A percentile compares a stretch with the other conserved stretches of the same genome.
Evolutionary conservation across 2,329 filamentous ascomycete genomes (phyloP).

Genomic region (Aspergillus awamori): DNA sequence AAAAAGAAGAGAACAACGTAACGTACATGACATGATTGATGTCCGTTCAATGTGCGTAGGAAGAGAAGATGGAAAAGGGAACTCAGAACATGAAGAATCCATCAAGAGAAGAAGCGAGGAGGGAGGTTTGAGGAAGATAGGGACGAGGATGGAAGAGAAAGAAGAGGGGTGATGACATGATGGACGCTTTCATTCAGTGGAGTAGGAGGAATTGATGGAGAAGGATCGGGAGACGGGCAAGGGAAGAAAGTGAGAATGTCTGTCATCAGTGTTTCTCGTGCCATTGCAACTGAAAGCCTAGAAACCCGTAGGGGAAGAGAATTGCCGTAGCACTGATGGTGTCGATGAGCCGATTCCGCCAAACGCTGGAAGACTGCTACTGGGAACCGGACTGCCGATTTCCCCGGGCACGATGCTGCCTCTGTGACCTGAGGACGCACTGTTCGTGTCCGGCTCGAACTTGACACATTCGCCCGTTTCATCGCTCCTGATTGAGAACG

Average conservation of each 20-base stretch:
- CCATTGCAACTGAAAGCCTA: slow-evolving; percentile 30
- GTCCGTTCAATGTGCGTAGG: slow-evolving; percentile 11
- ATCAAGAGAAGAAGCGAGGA: slow-evolving; percentile 15
- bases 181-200: too few species aligned
- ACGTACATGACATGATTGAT: slow-evolving; percentile 16
- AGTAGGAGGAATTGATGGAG: too few species aligned
- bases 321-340: slow-evolving; percentile 41
- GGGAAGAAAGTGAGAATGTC: slow-evolving; percentile 10
- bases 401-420: slow-evolving; percentile 60
- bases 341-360: slow-evolving; percentile 37
- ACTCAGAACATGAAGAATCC: slow-evolving; percentile 1
- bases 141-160: slow-evolving; percentile 8
- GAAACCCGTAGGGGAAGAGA: slow-evolving; percentile 41
- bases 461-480: slow-evolving; percentile 47
- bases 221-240: too few species aligned
- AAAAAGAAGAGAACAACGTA: background rate
- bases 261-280: slow-evolving; percentile 15
- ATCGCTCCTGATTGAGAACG: slow-evolving; percentile 69
- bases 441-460: slow-evolving; percentile 57
- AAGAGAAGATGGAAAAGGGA: background rate
- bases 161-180: slow-evolving; percentile 22
- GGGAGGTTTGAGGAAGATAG: slow-evolving; percentile 20
- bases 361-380: slow-evolving; percentile 45
- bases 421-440: slow-evolving; percentile 46
- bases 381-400: slow-evolving; percentile 67